Evolutionary conservation across 352 stramenopile species (phyloP).

Genomic region (Globisporangium acanthophoron): DNA sequence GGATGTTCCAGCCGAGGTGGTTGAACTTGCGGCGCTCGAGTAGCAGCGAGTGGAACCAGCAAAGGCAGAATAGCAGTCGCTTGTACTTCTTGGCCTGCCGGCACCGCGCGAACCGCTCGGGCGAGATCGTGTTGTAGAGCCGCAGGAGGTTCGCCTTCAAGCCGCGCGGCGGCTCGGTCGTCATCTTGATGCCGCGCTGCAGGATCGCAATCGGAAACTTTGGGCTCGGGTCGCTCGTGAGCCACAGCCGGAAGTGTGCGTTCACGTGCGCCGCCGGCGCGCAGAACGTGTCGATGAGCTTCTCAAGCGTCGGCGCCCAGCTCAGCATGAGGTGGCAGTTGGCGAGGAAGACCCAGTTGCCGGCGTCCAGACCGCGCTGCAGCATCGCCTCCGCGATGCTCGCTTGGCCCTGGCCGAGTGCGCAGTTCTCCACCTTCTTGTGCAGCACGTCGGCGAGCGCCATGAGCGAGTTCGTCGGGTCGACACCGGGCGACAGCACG

Average conservation of each 20-base stretch:
- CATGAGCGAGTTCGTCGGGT: constrained; percentile 92
- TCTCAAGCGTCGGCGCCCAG: constrained; percentile 93
- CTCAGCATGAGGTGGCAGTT: constrained; percentile 96
- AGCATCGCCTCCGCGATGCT: constrained; percentile 89
- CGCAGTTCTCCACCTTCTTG: constrained; percentile 89
- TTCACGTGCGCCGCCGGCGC: constrained; percentile 59
- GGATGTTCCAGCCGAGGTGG: constrained; percentile 96
- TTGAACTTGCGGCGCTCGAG: constrained; percentile 96
- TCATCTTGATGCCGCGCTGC: constrained; percentile 96
- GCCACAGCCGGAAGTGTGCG: constrained; percentile 90
- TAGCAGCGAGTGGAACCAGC: constrained; percentile 95
- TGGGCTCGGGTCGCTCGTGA: constrained; percentile 90
- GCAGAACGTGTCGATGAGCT: constrained; percentile 90
- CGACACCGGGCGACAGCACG: constrained; percentile 92
- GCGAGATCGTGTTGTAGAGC: constrained; percentile 92
- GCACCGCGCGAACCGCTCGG: constrained; percentile 85
- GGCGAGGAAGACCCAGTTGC: constrained; percentile 94
- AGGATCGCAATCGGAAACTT: constrained; percentile 96
- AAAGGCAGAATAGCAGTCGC: constrained; percentile 91
- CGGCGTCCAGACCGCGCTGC: constrained; percentile 72
- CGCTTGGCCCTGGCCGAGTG: constrained; percentile 92
- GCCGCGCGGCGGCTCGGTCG: constrained; percentile 91
- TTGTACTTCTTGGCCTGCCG: constrained; percentile 88
- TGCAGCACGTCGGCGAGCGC: constrained; percentile 74
- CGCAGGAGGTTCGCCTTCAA: constrained; percentile 91